Base-by-base conservation (phyloP, 345 rosid genomes). In the Eucalyptus albens region DNA sequence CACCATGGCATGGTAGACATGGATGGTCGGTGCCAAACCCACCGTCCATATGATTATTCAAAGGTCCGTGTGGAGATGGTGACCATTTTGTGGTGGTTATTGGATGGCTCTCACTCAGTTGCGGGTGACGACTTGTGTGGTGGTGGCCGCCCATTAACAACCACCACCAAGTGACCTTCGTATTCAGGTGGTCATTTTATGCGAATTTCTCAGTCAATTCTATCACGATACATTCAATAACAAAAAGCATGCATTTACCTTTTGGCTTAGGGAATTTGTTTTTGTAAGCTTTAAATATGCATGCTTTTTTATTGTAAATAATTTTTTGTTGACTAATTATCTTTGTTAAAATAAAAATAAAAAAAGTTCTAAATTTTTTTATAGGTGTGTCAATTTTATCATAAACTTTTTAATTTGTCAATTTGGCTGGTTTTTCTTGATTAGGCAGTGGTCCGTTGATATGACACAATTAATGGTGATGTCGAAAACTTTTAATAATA, bases 371-470 rank as follows among this genome's bases (percentile, higher is more conserved):
- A 8, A 53, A 53, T 1, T 53, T 53, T 51, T 53, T 53, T 53
- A 53, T 53, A 53, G 0, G 2, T 53, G 24, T 8, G 24, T 53
- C 8, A 50, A 53, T 19, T 53, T 53, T 19, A 2, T 53, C 2
- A 19, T 8, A 53, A 53, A 4, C 5, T 0, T 53, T 53, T 53
- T 53, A 8, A 53, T 53, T 53, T 53, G 59, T 47, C 12, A 47
- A 47, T 47, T 53, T 53, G 24, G 24, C 2, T 0, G 10, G 24
- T 8, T 19, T 53, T 53, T 53, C 11, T 0, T 19, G 2, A 19
- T 0, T 53, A 8, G 56, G 24, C 24, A 53, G 0, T 0, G 0
- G 2, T 19, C 2, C 0, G 22, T 7, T 51, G 22, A 51, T 4
- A 17, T 17, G 22, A 51, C 22, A 51, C 9, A 17, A 0, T 51